Conservation (phyloP, 306 rosid genomes). For the Sophora flavescens region DNA sequence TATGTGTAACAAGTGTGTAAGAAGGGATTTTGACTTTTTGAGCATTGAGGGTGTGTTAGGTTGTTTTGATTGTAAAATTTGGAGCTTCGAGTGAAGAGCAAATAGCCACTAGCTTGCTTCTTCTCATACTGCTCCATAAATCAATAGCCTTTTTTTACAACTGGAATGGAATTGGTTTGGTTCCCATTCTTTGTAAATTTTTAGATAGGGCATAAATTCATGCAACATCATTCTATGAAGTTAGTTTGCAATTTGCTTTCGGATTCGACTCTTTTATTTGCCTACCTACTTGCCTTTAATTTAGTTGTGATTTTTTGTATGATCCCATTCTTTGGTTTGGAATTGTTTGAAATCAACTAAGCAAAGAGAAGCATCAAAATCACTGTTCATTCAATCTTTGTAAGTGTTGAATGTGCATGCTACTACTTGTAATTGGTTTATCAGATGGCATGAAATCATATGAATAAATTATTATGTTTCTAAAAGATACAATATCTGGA, state of each 20-base stretch:
- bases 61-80: neutral
- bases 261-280: neutral
- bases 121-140: slow-evolving; percentile 67
- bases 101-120: slow-evolving; percentile 56
- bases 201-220: slow-evolving; percentile 35
- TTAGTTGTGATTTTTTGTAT: neutral
- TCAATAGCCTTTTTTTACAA: slow-evolving; percentile 45
- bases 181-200: slow-evolving; percentile 45
- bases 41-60: slow-evolving; percentile 2
- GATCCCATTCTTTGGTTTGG: neutral
- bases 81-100: slow-evolving; percentile 78
- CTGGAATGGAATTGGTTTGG: slow-evolving; percentile 48
- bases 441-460: neutral
- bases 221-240: neutral
- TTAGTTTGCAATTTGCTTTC: neutral
- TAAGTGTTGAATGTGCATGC: neutral
- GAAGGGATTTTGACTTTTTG: neutral
- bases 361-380: neutral
- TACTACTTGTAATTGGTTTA: neutral
- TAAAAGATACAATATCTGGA: neutral
- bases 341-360: neutral
- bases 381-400: neutral
- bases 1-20: neutral
- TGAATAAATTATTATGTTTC: neutral
- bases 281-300: slow-evolving; percentile 5